Evolutionary conservation across 768 basidiomycete species (phyloP).

Genomic region (Leccinellum rugosiceps): DNA sequence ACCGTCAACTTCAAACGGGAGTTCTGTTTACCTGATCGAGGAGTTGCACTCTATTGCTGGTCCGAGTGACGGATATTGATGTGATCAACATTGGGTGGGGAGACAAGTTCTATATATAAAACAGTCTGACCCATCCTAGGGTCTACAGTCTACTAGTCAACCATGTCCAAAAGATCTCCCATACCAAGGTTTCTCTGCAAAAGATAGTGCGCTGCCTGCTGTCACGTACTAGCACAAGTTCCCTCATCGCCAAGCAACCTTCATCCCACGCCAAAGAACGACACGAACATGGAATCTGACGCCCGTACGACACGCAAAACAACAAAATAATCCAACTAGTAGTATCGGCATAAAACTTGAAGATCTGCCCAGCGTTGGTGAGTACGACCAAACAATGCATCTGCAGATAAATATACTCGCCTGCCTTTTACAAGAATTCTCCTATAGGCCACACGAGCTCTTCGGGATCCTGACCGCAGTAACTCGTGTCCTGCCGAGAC

Average conservation of each 20-base stretch:
- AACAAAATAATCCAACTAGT: background rate
- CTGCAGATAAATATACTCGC: background rate
- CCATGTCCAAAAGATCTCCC: no score
- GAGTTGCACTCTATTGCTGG: no score
- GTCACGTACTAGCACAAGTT: no score
- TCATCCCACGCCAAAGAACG: background rate
- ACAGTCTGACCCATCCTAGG: no score
- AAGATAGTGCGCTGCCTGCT: no score
- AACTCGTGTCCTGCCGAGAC: conserved; percentile 27
- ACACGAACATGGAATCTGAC: background rate
- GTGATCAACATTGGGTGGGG: no score
- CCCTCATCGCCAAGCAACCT: background rate
- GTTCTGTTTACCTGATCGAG: no score
- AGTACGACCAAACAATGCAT: background rate
- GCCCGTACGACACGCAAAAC: background rate
- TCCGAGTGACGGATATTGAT: no score
- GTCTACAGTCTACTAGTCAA: no score
- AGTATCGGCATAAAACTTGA: background rate
- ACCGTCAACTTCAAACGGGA: no score
- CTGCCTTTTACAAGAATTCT: background rate
- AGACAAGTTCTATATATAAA: no score
- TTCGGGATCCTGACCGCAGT: conserved; percentile 17
- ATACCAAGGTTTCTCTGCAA: no score
- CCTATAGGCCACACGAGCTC: conserved; percentile 12
- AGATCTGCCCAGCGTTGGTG: background rate